These are phyloP conservation scores for Solanum megistacrolobum DNA, from an alignment of 257 asterid genomes.

Conservation along the genomic window DNA sequence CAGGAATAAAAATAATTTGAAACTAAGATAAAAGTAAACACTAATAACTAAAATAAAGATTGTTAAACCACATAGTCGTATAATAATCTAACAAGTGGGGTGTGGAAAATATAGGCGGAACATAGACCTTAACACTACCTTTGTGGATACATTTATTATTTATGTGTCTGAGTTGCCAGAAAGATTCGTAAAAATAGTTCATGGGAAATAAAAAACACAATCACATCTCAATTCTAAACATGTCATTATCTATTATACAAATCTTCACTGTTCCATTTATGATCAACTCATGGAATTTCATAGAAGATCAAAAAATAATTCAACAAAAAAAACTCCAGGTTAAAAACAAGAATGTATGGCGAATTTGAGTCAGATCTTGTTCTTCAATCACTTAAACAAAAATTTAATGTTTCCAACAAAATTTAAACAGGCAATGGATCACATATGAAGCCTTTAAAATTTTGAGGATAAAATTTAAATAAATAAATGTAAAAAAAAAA, in stretches of 20 bases:
- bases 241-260: not conserved
- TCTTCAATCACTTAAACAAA: not conserved
- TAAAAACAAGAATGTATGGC: too few species aligned
- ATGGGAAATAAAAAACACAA: not conserved
- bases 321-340: not conserved
- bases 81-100: too few species aligned
- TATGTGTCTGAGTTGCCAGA: too few species aligned
- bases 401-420: not conserved
- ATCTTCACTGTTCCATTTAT: not conserved
- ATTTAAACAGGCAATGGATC: not conserved
- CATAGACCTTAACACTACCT: too few species aligned
- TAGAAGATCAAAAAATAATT: not conserved
- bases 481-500: not conserved
- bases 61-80: too few species aligned
- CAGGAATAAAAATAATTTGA: too few species aligned
- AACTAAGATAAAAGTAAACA: too few species aligned
- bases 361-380: not conserved
- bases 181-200: not conserved
- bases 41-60: not conserved
- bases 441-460: not conserved
- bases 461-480: not conserved
- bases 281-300: not conserved
- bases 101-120: too few species aligned
- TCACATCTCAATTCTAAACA: not conserved
- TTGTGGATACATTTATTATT: too few species aligned